A percentile compares a stretch with the other conserved stretches of the same genome.
These are phyloP conservation scores for Ganoderma lucidum DNA, from an alignment of 1,284 basidiomycete species.

Conservation along the genomic window DNA sequence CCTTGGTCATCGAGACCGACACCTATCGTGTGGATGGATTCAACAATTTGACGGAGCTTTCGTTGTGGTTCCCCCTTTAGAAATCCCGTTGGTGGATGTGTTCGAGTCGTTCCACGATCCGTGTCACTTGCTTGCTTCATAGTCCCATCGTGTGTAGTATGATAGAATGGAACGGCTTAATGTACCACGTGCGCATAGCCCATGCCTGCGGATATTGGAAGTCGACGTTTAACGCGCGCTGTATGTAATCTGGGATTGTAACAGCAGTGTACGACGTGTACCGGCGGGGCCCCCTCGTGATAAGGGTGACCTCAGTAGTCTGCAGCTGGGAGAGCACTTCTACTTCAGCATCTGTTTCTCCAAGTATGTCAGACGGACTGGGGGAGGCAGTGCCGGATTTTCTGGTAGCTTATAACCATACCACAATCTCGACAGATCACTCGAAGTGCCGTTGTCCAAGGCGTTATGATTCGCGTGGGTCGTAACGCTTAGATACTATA, in stretches of 20 bases:
- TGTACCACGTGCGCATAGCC: too few relatives aligned
- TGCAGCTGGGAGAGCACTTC: too few relatives aligned
- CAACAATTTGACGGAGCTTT: constrained; percentile 8
- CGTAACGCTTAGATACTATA: too few relatives aligned
- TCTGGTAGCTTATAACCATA: too few relatives aligned
- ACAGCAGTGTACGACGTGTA: neutral
- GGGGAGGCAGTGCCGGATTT: too few relatives aligned
- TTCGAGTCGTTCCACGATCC: neutral
- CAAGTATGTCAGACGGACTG: too few relatives aligned
- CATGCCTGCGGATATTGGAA: too few relatives aligned
- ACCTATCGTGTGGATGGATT: constrained; percentile 36
- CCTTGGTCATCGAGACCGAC: constrained; percentile 36
- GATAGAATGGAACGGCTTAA: neutral
- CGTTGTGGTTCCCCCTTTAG: constrained; percentile 13
- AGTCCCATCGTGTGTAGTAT: neutral
- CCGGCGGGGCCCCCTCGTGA: neutral
- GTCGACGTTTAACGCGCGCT: too few relatives aligned
- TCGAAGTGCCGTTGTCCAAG: too few relatives aligned
- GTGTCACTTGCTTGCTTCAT: neutral
- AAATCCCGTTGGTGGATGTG: neutral
- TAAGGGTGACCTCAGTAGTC: constrained; percentile 32
- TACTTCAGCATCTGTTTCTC: too few relatives aligned
- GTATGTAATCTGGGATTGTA: neutral
- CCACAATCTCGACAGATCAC: too few relatives aligned
- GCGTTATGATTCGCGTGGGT: too few relatives aligned